Evolutionary conservation across 805 yeast species (phyloP).

Genomic region (Metschnikowia reukaufii): DNA sequence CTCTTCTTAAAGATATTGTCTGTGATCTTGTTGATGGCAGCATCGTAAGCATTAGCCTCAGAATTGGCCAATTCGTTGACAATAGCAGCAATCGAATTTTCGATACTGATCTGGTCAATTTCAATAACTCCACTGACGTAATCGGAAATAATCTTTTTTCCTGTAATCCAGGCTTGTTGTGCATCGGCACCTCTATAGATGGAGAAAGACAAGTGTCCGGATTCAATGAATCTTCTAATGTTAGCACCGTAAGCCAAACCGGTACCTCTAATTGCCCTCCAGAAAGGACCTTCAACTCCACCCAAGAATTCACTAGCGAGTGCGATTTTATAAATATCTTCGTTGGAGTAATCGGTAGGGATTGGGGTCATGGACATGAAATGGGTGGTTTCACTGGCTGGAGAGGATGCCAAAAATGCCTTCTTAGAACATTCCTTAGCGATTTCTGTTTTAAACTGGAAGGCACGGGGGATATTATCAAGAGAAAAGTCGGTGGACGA

Average conservation of each 20-base stretch:
- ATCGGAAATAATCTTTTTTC: slow-evolving; percentile 61
- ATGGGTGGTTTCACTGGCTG: slow-evolving; percentile 83
- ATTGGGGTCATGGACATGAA: slow-evolving; percentile 59
- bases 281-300: slow-evolving; percentile 93
- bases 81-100: slow-evolving; percentile 74
- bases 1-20: slow-evolving; percentile 68
- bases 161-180: slow-evolving; percentile 60
- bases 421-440: slow-evolving; percentile 53
- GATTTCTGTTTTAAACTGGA: slow-evolving; percentile 50
- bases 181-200: slow-evolving; percentile 86
- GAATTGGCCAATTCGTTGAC: slow-evolving; percentile 69
- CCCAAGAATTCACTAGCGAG: slow-evolving; percentile 75
- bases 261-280: slow-evolving; percentile 94
- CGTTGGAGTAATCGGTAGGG: slow-evolving; percentile 47
- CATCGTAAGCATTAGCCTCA: slow-evolving; percentile 62
- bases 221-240: slow-evolving; percentile 57
- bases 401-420: slow-evolving; percentile 67
- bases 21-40: slow-evolving; percentile 64
- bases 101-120: slow-evolving; percentile 60
- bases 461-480: slow-evolving; percentile 51
- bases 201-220: slow-evolving; percentile 63
- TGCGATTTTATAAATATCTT: slow-evolving; percentile 67
- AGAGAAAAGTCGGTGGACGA: slow-evolving; percentile 16
- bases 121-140: slow-evolving; percentile 52
- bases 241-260: slow-evolving; percentile 90